Evolutionary conservation across 352 stramenopile genomes (phyloP), one percentile per base, ranked within the genome.

Genomic region (Albugo candida): DNA sequence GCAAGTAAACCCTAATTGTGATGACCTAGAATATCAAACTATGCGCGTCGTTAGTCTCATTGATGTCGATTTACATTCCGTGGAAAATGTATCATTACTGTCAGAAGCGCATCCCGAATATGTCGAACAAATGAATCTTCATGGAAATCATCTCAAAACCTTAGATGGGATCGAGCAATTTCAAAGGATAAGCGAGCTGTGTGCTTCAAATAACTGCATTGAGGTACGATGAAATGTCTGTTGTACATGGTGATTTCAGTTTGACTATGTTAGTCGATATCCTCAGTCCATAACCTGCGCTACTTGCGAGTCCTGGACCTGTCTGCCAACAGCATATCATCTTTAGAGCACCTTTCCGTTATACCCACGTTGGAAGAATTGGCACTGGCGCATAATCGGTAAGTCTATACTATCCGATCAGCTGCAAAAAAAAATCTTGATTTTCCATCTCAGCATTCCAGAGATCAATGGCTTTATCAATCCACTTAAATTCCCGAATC

Each of bases 171-270:
- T 89, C 0, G 67, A 83, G 27, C 17, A 49, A 51, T 8, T 86
- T 82, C 53, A 64, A 54, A 2, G 48, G 59, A 67, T 80, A 49
- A 17, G 44, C 36, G 10, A 27, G 16, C 21, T 18, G 14, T 14
- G 37, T 49, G 5, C 21, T 52, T 37, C 38, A 8, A 24, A 19
- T 43, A 24, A 43, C 17, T 43, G 17, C 11, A 20, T 39, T 14
- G 10, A 52, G n/a, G 36, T n/a, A 24, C 34, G 42, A 31, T 13
- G 24, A 35, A 43, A 43, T 8, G 38, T 10, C 8, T 11, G 11
- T 17, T 86, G 16, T 89, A 71, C 56, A 58, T 89, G n/a, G 85
- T 74, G 1, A 85, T 73, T 49, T 87, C 85, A 47, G 68, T 45
- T 8, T 10, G 17, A 43, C 3, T 24, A 19, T 24, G 38, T 10